phyloP scores from a whole-genome alignment of 805 yeast species.

The Wickerhamomyces queroliae region DNA sequence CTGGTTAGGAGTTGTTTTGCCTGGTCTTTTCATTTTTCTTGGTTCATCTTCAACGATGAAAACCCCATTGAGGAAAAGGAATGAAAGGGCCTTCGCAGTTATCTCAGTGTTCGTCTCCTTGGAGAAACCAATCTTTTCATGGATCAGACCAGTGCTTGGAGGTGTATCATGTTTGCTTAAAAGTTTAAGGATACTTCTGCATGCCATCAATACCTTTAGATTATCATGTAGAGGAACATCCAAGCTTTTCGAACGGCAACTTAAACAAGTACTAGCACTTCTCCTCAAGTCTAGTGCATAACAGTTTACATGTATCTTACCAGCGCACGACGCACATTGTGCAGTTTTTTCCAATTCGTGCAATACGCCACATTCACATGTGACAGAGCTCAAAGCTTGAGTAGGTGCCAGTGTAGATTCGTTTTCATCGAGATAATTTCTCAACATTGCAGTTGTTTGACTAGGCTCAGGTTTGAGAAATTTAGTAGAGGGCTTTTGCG shows the following conservation, averaged over 20 bases:
- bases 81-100: conserved; percentile 11
- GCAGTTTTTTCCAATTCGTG: conserved; percentile 10
- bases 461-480: conserved; percentile 14
- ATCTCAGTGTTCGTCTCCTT: conserved; percentile 1
- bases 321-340: conserved; percentile 26
- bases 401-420: conserved; percentile 23
- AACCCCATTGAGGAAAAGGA: conserved; percentile 4
- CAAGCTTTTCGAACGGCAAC: conserved; percentile 19
- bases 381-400: conserved; percentile 15
- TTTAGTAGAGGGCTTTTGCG: neutral
- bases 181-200: conserved; percentile 29
- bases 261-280: conserved; percentile 19
- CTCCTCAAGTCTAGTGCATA: conserved; percentile 23
- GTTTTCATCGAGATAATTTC: conserved; percentile 22
- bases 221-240: conserved; percentile 14
- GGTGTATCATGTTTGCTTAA: conserved; percentile 19
- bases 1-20: neutral
- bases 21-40: conserved; percentile 1
- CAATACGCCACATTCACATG: conserved; percentile 26
- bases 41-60: conserved; percentile 9
- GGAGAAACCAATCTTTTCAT: conserved; percentile 12
- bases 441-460: conserved; percentile 28
- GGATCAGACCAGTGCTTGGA: conserved; percentile 10
- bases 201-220: conserved; percentile 26
- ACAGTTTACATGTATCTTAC: conserved; percentile 28